Conservation (phyloP, 1,284 basidiomycete genomes). For the Marasmius oreades region DNA sequence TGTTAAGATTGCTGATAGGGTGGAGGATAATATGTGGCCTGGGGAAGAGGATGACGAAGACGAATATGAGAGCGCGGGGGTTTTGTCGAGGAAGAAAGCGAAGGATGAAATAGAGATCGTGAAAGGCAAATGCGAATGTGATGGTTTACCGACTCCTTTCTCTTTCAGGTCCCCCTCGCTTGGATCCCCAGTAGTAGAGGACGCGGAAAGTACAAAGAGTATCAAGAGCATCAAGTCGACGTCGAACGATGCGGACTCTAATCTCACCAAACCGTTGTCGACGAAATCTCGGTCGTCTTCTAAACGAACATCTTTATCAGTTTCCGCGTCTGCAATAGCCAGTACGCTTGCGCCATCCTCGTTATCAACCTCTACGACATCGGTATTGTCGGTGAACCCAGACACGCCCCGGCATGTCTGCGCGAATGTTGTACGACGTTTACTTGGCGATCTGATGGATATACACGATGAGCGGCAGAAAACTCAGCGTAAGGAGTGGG, state of each 20-base stretch:
- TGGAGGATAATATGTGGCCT: constrained; percentile 73
- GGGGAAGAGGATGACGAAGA: constrained; percentile 40
- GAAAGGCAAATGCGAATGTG: constrained; percentile 57
- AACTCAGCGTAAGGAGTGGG: constrained; percentile 80
- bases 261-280: constrained; percentile 3
- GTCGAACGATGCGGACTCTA: neutral
- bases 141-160: constrained; percentile 27
- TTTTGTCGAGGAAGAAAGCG: constrained; percentile 16
- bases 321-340: constrained; percentile 19
- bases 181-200: constrained; percentile 6
- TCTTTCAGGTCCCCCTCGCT: neutral
- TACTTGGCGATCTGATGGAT: constrained; percentile 80
- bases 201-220: constrained; percentile 16
- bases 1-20: constrained; percentile 80
- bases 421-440: constrained; percentile 69
- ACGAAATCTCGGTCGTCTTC: constrained; percentile 51
- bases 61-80: constrained; percentile 23
- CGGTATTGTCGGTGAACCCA: constrained; percentile 52
- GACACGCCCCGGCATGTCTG: constrained; percentile 70
- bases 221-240: constrained; percentile 9
- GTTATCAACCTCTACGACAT: constrained; percentile 32
- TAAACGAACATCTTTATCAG: constrained; percentile 26
- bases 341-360: constrained; percentile 23
- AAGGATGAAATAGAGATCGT: constrained; percentile 50
- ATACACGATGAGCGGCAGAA: constrained; percentile 85